These are phyloP conservation scores for Corchorus capsularis DNA, from an alignment of 345 rosid genomes.

Conservation along the genomic window DNA sequence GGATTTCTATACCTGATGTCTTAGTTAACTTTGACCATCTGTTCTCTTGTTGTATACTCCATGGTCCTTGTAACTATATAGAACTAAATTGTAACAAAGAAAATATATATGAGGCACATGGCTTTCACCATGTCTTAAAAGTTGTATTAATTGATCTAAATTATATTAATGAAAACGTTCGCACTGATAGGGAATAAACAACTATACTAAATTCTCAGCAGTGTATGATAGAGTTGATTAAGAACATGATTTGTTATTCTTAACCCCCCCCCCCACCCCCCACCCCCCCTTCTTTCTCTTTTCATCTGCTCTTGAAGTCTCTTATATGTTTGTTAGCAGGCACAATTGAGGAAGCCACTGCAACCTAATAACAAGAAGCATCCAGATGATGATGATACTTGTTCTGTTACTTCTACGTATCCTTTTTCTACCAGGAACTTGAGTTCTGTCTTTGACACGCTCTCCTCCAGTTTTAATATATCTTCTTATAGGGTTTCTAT, in stretches of 20 bases:
- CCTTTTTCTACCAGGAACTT: constrained; percentile 29
- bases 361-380: constrained; percentile 68
- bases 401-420: constrained; percentile 75
- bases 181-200: not conserved
- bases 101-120: not conserved
- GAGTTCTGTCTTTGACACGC: constrained; percentile 4
- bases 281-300: not conserved
- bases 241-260: not conserved
- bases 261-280: not conserved
- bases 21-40: not conserved
- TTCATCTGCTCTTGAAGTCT: not conserved
- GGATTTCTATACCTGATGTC: not conserved
- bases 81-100: not conserved
- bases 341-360: constrained; percentile 58
- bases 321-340: constrained; percentile 30
- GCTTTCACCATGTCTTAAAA: not conserved
- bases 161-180: not conserved
- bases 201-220: not conserved
- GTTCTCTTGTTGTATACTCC: not conserved
- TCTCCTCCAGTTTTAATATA: not conserved
- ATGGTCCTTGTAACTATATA: not conserved
- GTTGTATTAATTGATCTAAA: not conserved
- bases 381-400: constrained; percentile 71
- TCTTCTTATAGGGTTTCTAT: not conserved
- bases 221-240: not conserved